phyloP scores from a whole-genome alignment of 306 rosid species.

The Arachis stenosperma region DNA sequence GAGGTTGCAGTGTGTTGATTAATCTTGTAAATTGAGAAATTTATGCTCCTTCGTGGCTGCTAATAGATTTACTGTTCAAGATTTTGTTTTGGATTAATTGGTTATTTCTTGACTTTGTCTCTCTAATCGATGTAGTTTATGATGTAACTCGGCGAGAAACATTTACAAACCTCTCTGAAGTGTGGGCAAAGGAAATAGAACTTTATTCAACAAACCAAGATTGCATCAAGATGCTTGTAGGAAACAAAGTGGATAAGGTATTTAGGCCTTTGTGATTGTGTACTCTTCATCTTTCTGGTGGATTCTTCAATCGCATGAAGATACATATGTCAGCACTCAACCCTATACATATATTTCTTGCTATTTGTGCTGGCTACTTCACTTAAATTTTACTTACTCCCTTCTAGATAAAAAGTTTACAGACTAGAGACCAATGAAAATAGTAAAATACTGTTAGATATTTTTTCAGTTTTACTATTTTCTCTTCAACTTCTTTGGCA shows the following conservation, averaged over 20 bases:
- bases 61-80: constrained; percentile 6
- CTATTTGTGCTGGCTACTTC: neutral
- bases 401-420: neutral
- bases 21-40: constrained; percentile 12
- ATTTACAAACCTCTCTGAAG: constrained; percentile 83
- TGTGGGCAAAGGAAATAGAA: constrained; percentile 94
- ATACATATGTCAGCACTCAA: neutral
- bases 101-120: constrained; percentile 24
- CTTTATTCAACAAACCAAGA: constrained; percentile 94
- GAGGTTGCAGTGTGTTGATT: constrained; percentile 25
- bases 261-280: constrained; percentile 7
- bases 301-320: constrained; percentile 21
- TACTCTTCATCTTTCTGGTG: constrained; percentile 17
- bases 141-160: constrained; percentile 93
- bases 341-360: neutral
- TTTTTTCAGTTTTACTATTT: constrained; percentile 16
- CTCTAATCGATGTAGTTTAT: constrained; percentile 57
- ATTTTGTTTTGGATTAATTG: constrained; percentile 13
- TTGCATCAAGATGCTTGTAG: constrained; percentile 98
- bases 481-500: constrained; percentile 23
- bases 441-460: neutral
- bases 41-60: neutral
- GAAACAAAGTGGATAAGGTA: constrained; percentile 98
- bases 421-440: neutral
- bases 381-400: neutral